Evolutionary conservation across 164 flowering plant species (phyloP).

Genomic region (Chimonanthus salicifolius): DNA sequence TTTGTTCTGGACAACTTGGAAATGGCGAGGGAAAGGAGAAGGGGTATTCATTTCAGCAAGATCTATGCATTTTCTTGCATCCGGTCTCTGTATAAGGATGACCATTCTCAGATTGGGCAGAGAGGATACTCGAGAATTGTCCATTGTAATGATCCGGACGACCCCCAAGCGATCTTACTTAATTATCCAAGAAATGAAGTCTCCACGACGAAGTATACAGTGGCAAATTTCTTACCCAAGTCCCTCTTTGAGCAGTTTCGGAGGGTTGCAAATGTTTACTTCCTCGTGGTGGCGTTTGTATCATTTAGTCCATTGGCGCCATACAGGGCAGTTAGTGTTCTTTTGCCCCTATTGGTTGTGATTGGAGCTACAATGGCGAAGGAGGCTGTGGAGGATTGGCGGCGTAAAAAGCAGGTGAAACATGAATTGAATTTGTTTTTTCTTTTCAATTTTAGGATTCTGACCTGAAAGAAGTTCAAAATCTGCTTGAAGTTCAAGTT

Average conservation of each 20-base stretch:
- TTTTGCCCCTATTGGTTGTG: slow-evolving; percentile 54
- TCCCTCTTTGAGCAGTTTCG: slow-evolving; percentile 82
- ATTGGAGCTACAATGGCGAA: slow-evolving; percentile 81
- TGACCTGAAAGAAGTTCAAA: not conserved
- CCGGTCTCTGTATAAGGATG: slow-evolving; percentile 16
- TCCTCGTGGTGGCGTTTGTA: slow-evolving; percentile 67
- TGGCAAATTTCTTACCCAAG: slow-evolving; percentile 61
- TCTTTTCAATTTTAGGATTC: not conserved
- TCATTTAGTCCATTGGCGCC: slow-evolving; percentile 83
- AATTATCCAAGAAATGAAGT: slow-evolving; percentile 63
- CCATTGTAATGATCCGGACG: slow-evolving; percentile 63
- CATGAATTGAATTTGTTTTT: slow-evolving; percentile 1
- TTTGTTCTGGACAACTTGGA: not conserved
- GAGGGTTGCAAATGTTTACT: slow-evolving; percentile 74
- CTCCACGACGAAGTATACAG: slow-evolving; percentile 75
- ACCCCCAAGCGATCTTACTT: slow-evolving; percentile 36
- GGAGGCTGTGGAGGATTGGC: slow-evolving; percentile 87
- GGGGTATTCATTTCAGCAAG: not conserved
- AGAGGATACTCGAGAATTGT: slow-evolving; percentile 69
- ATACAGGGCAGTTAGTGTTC: slow-evolving; percentile 53
- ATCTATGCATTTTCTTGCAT: not conserved
- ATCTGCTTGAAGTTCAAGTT: not conserved
- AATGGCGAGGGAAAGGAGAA: not conserved
- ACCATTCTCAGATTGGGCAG: slow-evolving; percentile 54
- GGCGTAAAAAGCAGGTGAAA: slow-evolving; percentile 63